Evolutionary conservation across 2,329 filamentous ascomycete genomes (phyloP).

Genomic region (Mycosphaerelloides madeirae): DNA sequence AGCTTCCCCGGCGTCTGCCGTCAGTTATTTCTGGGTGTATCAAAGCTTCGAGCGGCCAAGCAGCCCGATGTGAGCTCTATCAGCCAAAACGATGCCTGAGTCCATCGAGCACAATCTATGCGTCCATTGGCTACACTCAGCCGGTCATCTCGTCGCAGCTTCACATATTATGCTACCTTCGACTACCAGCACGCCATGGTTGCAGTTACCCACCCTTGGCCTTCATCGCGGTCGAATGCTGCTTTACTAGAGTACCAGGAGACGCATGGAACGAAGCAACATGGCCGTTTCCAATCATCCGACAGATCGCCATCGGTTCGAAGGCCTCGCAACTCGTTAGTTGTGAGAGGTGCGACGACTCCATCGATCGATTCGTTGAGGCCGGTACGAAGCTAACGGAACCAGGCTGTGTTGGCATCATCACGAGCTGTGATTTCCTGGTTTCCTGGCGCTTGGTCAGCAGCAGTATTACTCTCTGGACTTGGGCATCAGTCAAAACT

Average conservation of each 20-base stretch:
- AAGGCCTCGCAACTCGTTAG: conserved; percentile 31
- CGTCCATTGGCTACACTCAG: too few species aligned
- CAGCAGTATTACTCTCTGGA: conserved; percentile 23
- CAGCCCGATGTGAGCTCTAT: too few species aligned
- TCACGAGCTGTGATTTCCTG: conserved; percentile 40
- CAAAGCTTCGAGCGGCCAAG: too few species aligned
- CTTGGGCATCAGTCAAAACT: not conserved
- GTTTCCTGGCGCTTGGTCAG: conserved; percentile 38
- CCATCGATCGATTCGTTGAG: conserved; percentile 47
- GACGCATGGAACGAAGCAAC: conserved; percentile 36
- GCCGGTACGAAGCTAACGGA: conserved; percentile 33
- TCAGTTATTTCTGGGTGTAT: too few species aligned
- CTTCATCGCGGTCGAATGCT: conserved; percentile 36
- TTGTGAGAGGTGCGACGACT: conserved; percentile 29
- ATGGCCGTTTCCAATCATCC: conserved; percentile 38
- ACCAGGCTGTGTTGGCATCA: conserved; percentile 35
- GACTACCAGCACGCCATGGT: too few species aligned
- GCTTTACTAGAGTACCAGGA: conserved; percentile 34
- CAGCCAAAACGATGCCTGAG: too few species aligned
- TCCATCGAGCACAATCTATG: too few species aligned
- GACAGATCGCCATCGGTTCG: conserved; percentile 32
- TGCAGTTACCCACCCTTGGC: conserved; percentile 27
- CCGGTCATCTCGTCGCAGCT: too few species aligned
- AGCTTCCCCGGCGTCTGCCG: too few species aligned
- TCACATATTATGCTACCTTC: not conserved